A percentile compares a stretch with the other conserved stretches of the same genome.
Conservation (phyloP, 1,284 basidiomycete species). For the Marasmius fiardii region DNA sequence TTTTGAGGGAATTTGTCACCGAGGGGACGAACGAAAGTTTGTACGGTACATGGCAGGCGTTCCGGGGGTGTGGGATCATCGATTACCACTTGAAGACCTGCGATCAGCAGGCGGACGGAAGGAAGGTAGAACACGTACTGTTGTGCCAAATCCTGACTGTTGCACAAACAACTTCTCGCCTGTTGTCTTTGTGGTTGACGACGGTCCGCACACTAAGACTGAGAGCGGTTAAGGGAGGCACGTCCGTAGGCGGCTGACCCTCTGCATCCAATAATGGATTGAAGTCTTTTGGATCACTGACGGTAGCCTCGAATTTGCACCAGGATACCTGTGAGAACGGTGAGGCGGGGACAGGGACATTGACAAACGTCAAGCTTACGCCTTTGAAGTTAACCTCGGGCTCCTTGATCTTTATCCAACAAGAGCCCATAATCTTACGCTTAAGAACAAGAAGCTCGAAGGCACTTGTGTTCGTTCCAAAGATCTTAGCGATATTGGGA, state of each 20-base stretch:
- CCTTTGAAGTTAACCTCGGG: constrained; percentile 73
- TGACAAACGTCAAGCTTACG: constrained; percentile 40
- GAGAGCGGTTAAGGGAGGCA: constrained; percentile 89
- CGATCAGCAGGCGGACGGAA: background rate
- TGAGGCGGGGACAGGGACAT: background rate
- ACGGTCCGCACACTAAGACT: constrained; percentile 89
- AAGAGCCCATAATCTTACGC: constrained; percentile 98
- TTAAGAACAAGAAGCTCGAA: constrained; percentile 97
- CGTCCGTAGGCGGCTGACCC: constrained; percentile 70
- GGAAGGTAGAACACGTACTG: constrained; percentile 44
- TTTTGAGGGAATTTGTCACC: constrained; percentile 80
- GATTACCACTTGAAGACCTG: constrained; percentile 59
- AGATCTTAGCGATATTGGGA: constrained; percentile 83
- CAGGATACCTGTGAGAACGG: constrained; percentile 69
- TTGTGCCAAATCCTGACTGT: constrained; percentile 88
- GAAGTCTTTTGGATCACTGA: constrained; percentile 85
- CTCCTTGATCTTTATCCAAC: constrained; percentile 89
- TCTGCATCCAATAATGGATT: constrained; percentile 81
- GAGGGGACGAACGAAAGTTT: constrained; percentile 93
- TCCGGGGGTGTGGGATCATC: constrained; percentile 91
- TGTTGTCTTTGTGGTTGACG: constrained; percentile 93
- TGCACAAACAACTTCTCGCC: constrained; percentile 87
- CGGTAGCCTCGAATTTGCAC: constrained; percentile 93
- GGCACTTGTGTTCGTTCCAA: constrained; percentile 91
- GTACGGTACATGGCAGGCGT: constrained; percentile 76